Conservation (phyloP, 768 basidiomycete genomes). For the Naganishia onofrii region DNA sequence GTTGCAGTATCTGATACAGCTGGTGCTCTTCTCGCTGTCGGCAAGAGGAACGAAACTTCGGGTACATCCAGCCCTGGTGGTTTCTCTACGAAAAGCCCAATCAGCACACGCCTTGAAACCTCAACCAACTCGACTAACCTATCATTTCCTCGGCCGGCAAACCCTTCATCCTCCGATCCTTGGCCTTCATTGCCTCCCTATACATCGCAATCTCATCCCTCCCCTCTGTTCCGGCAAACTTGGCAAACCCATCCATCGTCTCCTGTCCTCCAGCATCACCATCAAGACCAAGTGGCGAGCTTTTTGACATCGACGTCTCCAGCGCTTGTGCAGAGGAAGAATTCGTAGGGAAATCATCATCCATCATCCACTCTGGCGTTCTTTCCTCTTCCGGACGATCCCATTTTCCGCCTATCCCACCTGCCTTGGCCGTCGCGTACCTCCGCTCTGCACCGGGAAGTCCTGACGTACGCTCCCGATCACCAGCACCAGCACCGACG, state of each 20-base stretch:
- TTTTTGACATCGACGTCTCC: background rate
- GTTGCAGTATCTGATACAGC: too few relatives aligned
- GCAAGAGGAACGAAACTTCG: conserved; percentile 7
- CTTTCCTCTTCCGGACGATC: conserved; percentile 4
- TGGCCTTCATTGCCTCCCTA: conserved; percentile 24
- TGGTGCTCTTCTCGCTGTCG: background rate
- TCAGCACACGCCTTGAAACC: background rate
- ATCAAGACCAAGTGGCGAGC: background rate
- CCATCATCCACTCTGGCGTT: conserved; percentile 17
- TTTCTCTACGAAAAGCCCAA: background rate
- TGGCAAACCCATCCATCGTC: background rate
- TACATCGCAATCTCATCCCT: conserved; percentile 30
- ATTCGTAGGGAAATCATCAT: background rate
- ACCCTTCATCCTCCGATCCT: conserved; percentile 19
- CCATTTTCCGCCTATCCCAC: background rate
- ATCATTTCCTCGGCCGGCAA: conserved; percentile 3
- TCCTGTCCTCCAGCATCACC: background rate
- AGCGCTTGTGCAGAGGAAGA: too few relatives aligned
- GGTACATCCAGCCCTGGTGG: background rate
- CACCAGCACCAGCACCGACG: background rate
- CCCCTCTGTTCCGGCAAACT: conserved; percentile 1
- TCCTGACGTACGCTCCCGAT: too few relatives aligned
- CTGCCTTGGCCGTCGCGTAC: background rate
- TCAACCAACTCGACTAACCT: background rate
- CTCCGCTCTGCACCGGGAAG: background rate